A percentile compares a stretch with the other conserved stretches of the same genome.
phyloP scores from a whole-genome alignment of 2,329 filamentous ascomycete genomes.

The Pseudopyrenochaeta lycopersici region DNA sequence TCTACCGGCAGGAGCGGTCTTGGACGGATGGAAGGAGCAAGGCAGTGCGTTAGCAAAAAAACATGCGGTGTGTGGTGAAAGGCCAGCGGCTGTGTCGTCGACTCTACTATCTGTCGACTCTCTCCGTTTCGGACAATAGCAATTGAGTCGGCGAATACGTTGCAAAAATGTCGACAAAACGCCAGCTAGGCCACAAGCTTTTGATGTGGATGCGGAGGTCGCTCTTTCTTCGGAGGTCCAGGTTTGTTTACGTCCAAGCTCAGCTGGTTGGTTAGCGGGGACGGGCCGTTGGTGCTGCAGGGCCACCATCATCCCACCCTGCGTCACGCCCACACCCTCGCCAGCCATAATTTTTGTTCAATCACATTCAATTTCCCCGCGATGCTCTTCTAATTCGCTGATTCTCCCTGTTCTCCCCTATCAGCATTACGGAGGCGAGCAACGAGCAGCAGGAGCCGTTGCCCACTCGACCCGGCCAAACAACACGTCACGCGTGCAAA shows the following conservation, averaged over 20 bases:
- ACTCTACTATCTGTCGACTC: background rate
- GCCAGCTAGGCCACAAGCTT: conserved; percentile 1
- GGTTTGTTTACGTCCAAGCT: conserved; percentile 27
- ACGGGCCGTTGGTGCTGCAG: conserved; percentile 23
- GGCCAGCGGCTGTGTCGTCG: no score
- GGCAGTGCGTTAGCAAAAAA: conserved; percentile 33
- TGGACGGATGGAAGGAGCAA: conserved; percentile 17
- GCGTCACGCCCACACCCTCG: conserved; percentile 15
- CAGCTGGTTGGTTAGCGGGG: conserved; percentile 15
- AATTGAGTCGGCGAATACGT: conserved; percentile 9
- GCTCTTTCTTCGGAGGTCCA: conserved; percentile 9
- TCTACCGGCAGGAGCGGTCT: conserved; percentile 6
- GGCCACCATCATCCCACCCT: conserved; percentile 16
- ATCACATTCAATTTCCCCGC: conserved; percentile 5
- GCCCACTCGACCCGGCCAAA: conserved; percentile 26
- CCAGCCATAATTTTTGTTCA: conserved; percentile 7
- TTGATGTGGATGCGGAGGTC: conserved; percentile 6
- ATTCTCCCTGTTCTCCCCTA: conserved; percentile 1
- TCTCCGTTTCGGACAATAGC: conserved; percentile 4
- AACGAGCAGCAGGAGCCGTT: conserved; percentile 9
- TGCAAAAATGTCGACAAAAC: conserved; percentile 9
- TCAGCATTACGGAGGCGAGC: background rate
- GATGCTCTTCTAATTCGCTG: conserved; percentile 13
- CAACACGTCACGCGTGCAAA: conserved; percentile 32
- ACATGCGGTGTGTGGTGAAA: conserved; percentile 35